Percentiles rank a stretch among this genome's conserved stretches.
phyloP scores from a whole-genome alignment of 345 rosid species.

The Hibiscus trionum region DNA sequence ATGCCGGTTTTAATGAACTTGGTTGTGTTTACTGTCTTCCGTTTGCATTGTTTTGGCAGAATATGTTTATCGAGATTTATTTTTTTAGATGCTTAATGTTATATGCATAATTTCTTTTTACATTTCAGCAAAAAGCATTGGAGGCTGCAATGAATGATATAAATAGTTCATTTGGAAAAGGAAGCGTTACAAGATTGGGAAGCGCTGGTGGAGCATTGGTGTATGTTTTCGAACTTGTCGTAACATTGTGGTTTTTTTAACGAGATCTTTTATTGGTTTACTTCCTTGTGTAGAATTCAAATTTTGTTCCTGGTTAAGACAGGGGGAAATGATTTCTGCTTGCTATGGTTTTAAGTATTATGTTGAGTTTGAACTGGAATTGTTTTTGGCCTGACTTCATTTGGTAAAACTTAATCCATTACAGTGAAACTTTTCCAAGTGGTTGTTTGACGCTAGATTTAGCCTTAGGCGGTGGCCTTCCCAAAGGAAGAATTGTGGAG shows the following conservation, averaged over 20 bases:
- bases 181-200: constrained; percentile 91
- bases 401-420: constrained; percentile 14
- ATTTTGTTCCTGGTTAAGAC: background rate
- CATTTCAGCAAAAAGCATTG: constrained; percentile 78
- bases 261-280: background rate
- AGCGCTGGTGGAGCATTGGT: constrained; percentile 93
- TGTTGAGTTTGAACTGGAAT: background rate
- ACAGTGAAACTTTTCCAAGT: constrained; percentile 89
- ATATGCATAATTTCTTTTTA: background rate
- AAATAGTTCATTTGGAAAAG: constrained; percentile 85
- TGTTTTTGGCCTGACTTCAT: background rate
- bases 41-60: background rate
- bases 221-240: constrained; percentile 37
- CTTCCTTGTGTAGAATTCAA: background rate
- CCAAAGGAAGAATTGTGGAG: constrained; percentile 94
- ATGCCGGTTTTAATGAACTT: background rate
- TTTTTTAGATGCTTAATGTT: background rate
- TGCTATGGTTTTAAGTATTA: background rate
- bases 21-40: background rate
- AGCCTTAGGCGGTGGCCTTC: constrained; percentile 95
- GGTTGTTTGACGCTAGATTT: constrained; percentile 88
- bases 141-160: constrained; percentile 94
- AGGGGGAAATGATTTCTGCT: background rate
- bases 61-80: background rate
- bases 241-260: background rate